A percentile compares a stretch with the other conserved stretches of the same genome.
These are phyloP conservation scores for Termitomyces sp. DNA, from an alignment of 768 basidiomycete species.

Conservation along the genomic window DNA sequence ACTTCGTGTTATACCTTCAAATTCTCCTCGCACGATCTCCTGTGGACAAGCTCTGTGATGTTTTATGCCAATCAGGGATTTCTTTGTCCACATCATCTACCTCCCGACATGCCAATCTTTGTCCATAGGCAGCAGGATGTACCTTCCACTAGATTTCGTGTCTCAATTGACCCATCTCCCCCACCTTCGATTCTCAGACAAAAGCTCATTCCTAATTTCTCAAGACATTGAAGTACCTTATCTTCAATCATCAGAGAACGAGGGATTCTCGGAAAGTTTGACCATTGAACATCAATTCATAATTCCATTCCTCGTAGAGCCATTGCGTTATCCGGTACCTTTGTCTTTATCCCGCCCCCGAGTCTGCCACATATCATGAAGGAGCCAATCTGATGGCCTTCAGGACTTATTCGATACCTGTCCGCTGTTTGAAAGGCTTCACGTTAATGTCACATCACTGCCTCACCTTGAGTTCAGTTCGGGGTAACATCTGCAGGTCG, in stretches of 20 bases:
- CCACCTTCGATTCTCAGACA: neutral
- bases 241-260: neutral
- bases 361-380: neutral
- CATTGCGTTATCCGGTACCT: neutral
- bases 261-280: neutral
- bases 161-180: neutral
- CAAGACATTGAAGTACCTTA: neutral
- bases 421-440: neutral
- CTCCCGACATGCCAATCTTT: constrained; percentile 2
- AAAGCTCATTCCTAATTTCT: neutral
- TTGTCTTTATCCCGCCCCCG: neutral
- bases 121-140: neutral
- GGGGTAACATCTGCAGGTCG: neutral
- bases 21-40: neutral
- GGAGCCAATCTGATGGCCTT: too few species aligned
- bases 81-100: neutral
- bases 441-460: neutral
- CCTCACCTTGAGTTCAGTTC: neutral
- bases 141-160: neutral
- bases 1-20: neutral
- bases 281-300: neutral
- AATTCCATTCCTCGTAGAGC: neutral
- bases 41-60: neutral
- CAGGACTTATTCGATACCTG: neutral
- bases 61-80: neutral